Conservation (phyloP, 2,329 filamentous ascomycete species). For the Stachybotrys chlorohalonatus region DNA sequence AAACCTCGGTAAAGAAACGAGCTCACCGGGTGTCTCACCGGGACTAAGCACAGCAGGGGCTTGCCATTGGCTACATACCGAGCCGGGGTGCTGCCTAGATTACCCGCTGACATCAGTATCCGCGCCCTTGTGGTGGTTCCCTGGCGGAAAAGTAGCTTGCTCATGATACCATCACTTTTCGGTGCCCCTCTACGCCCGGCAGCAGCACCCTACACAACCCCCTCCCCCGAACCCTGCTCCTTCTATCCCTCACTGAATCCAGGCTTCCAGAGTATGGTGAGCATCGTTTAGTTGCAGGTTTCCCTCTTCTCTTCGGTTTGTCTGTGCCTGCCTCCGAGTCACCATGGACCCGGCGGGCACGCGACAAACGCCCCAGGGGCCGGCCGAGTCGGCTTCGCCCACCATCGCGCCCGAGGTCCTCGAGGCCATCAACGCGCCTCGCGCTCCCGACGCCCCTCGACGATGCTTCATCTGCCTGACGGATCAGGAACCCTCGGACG, state of each 20-base stretch:
- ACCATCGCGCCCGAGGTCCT: slow-evolving; percentile 6
- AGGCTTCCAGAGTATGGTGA: not conserved
- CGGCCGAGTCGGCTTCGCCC: not conserved
- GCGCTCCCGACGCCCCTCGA: slow-evolving; percentile 19
- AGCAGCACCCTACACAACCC: not conserved
- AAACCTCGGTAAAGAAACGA: not conserved
- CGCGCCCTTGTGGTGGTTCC: not conserved
- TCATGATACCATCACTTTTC: not conserved
- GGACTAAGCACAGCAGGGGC: not conserved
- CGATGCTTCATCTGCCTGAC: slow-evolving; percentile 57
- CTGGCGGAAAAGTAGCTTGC: not conserved
- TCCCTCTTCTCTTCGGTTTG: not conserved
- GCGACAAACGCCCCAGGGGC: not conserved
- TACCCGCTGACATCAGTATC: not conserved
- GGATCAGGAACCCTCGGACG: slow-evolving; percentile 40
- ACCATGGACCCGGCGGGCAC: not conserved
- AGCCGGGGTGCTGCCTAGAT: not conserved
- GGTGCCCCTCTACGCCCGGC: not conserved
- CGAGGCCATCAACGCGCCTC: slow-evolving; percentile 7
- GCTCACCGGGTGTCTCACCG: not conserved
- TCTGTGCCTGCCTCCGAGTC: no score
- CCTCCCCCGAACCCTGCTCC: not conserved
- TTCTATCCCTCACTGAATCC: not conserved
- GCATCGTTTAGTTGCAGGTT: not conserved
- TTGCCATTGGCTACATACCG: not conserved